phyloP scores from a whole-genome alignment of 179 eudicot species.

The Spinacia oleracea region DNA sequence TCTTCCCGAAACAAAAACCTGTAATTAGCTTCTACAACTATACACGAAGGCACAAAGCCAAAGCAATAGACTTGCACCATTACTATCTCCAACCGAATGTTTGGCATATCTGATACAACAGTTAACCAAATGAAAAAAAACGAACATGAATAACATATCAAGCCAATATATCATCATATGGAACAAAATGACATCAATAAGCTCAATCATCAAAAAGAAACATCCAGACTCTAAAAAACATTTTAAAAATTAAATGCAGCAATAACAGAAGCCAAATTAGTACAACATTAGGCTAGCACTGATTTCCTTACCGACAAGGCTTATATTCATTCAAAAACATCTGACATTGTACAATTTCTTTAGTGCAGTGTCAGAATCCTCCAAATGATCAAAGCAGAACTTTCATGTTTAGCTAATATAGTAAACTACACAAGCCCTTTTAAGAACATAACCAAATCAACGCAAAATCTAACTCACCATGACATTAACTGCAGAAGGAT shows the following conservation, averaged over 20 bases:
- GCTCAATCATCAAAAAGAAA: not conserved
- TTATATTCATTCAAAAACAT: not conserved
- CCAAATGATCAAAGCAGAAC: not conserved
- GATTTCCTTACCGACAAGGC: not conserved
- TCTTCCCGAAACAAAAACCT: no score
- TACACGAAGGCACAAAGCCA: no score
- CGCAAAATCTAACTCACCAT: not conserved
- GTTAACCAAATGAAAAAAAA: no score
- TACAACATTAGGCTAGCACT: not conserved
- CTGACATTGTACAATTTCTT: not conserved
- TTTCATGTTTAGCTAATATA: not conserved
- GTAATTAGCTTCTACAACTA: no score
- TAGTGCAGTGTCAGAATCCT: not conserved
- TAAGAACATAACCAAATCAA: not conserved
- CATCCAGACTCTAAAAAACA: not conserved
- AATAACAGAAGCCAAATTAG: not conserved
- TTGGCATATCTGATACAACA: no score
- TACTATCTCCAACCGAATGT: no score
- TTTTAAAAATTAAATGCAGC: not conserved
- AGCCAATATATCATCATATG: no score
- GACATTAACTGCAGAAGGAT: no score
- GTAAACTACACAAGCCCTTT: not conserved
- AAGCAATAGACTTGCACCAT: no score
- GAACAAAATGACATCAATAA: not conserved
- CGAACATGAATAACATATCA: no score